Conservation (phyloP, 257 asterid species). For the Solanum raphanifolium region DNA sequence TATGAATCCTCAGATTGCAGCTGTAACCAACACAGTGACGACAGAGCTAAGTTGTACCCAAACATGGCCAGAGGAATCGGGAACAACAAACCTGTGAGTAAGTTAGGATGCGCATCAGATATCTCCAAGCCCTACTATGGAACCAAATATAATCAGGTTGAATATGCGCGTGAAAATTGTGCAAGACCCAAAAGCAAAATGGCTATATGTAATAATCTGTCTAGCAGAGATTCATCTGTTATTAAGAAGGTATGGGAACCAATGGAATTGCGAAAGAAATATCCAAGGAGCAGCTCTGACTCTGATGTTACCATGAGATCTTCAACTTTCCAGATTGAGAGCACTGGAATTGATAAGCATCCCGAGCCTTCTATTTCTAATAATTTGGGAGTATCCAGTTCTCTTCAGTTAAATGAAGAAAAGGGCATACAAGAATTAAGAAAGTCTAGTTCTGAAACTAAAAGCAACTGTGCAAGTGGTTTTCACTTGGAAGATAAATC, state of each 20-base stretch:
- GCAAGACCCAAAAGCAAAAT: slow-evolving; percentile 56
- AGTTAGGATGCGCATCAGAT: slow-evolving; percentile 44
- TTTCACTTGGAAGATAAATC: slow-evolving; percentile 20
- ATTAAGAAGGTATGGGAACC: slow-evolving; percentile 97
- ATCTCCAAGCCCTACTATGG: slow-evolving; percentile 55
- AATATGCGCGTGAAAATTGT: slow-evolving; percentile 31
- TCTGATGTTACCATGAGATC: slow-evolving; percentile 56
- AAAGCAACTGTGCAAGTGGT: slow-evolving; percentile 10
- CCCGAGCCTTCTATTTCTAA: slow-evolving; percentile 37
- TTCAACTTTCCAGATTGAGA: slow-evolving; percentile 37
- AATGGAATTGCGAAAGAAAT: slow-evolving; percentile 68
- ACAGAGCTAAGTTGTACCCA: slow-evolving; percentile 47
- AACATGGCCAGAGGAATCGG: slow-evolving; percentile 28
- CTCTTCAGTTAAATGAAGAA: slow-evolving; percentile 22
- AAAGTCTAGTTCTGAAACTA: slow-evolving; percentile 15
- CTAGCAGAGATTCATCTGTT: slow-evolving; percentile 21
- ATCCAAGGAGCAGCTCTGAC: slow-evolving; percentile 56
- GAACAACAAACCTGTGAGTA: slow-evolving; percentile 35
- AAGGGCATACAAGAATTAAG: slow-evolving; percentile 14
- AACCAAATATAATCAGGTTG: slow-evolving; percentile 40
- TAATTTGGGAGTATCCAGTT: slow-evolving; percentile 35
- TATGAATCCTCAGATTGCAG: slow-evolving; percentile 49
- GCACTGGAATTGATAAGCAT: slow-evolving; percentile 38
- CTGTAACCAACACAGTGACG: slow-evolving; percentile 56
- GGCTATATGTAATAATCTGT: slow-evolving; percentile 21